Evolutionary conservation across 495 filamentous ascomycete species (phyloP), one percentile per base, ranked within the genome.

Genomic region (Hypoxylon intermedium): DNA sequence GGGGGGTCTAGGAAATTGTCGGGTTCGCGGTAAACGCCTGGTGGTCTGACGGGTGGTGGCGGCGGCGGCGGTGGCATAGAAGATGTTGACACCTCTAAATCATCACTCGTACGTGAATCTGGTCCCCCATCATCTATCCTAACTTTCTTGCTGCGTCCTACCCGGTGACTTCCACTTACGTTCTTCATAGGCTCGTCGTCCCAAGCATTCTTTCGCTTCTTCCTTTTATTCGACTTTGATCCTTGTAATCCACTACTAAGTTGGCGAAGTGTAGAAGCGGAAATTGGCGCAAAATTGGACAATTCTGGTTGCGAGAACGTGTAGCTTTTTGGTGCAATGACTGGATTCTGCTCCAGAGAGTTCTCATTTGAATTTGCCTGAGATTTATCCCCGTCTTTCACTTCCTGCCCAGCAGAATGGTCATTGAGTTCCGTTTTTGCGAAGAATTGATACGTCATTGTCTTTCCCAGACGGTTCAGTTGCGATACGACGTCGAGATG

Each of bases 381-480:
- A 12, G 19, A 21, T 20, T 37, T 26, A 6, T 33, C 37, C 20
- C 18, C 13, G 13, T 52, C 50, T 9, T 24, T 20, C 2, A 37
- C 23, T 33, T 24, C 28, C 3, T 16, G 20, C 18, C 18, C 60
- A 5, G 30, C 21, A 20, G 55, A 15, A 16, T 18, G 28, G 13
- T 7, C 36, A 2, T 23, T 9, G 4, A 53, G 44, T 34, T 68
- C 62, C 6, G 41, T 51, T 28, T 61, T 59, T 0, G 70, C 72
- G 20, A 72, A 75, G 49, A 75, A 79, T 55, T 76, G 75, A 54
- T 79, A 79, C 16, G 75, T 75, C 26, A 75, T 77, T 11, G 76
- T 77, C 50, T 77, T 79, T 6, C 75, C 74, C 1, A 67, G 52
- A 11, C 77, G 75, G 11, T 72, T 72, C 6, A 79, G 68, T 37